phyloP scores from a whole-genome alignment of 495 filamentous ascomycete genomes.

The Aspergillus saccharolyticus region DNA sequence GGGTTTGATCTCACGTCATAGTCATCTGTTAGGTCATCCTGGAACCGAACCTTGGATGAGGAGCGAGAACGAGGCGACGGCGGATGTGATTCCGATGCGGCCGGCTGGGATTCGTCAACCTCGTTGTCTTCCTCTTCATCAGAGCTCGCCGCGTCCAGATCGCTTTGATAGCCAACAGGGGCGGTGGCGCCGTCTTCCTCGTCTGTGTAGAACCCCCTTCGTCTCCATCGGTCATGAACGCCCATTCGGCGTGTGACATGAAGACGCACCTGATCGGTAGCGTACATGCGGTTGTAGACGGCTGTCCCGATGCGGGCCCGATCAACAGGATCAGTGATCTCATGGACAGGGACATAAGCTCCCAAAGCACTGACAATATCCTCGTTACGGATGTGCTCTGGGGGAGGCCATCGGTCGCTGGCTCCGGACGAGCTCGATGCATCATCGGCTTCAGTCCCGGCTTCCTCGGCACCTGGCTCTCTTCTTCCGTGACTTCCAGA shows the following conservation, averaged over 20 bases:
- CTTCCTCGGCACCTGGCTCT: constrained; percentile 24
- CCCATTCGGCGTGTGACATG: constrained; percentile 44
- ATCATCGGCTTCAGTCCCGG: constrained; percentile 28
- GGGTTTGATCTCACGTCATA: constrained; percentile 70
- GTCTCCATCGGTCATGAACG: constrained; percentile 66
- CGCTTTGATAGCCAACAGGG: constrained; percentile 61
- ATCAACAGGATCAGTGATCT: constrained; percentile 38
- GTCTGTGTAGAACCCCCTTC: constrained; percentile 72
- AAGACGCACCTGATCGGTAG: constrained; percentile 36
- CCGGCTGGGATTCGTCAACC: constrained; percentile 29
- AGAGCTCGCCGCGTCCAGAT: constrained; percentile 48
- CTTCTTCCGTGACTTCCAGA: constrained; percentile 13
- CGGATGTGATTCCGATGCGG: constrained; percentile 41
- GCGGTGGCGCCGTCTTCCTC: constrained; percentile 67
- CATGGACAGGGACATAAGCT: constrained; percentile 31
- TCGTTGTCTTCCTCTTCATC: constrained; percentile 20
- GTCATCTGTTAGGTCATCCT: constrained; percentile 63
- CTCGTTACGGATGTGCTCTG: constrained; percentile 35
- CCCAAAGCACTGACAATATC: constrained; percentile 40
- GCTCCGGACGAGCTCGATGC: constrained; percentile 29
- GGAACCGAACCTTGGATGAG: constrained; percentile 79
- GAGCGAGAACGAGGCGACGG: constrained; percentile 69
- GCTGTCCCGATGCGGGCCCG: constrained; percentile 38
- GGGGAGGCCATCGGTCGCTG: constrained; percentile 35
- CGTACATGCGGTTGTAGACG: constrained; percentile 37